phyloP scores from a whole-genome alignment of 2,329 filamentous ascomycete genomes.

The Huntiella omanensis region DNA sequence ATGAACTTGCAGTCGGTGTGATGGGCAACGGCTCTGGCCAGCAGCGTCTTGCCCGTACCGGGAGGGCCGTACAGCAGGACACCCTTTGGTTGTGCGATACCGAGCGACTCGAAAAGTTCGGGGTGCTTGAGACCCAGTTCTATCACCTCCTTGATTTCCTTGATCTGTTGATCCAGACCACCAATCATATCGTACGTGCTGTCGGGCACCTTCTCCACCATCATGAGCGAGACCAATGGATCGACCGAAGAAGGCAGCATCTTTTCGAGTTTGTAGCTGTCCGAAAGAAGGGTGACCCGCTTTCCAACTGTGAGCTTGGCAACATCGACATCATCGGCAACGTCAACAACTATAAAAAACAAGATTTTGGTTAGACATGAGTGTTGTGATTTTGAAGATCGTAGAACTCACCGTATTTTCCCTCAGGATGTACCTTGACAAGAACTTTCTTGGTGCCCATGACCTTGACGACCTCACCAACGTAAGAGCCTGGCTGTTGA shows the following conservation, averaged over 20 bases:
- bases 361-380: background rate
- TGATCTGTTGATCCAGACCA: slow-evolving; percentile 95
- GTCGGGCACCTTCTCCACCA: slow-evolving; percentile 99
- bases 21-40: slow-evolving; percentile 89
- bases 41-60: slow-evolving; percentile 88
- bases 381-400: slow-evolving; percentile 10
- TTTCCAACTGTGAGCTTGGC: slow-evolving; percentile 92
- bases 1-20: slow-evolving; percentile 99
- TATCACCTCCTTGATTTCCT: slow-evolving; percentile 99
- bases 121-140: slow-evolving; percentile 96
- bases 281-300: slow-evolving; percentile 86
- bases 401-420: slow-evolving; percentile 74
- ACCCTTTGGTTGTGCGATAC: slow-evolving; percentile 95
- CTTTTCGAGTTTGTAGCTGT: slow-evolving; percentile 97
- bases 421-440: slow-evolving; percentile 96
- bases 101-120: slow-evolving; percentile 95
- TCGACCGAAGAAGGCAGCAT: slow-evolving; percentile 96
- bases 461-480: slow-evolving; percentile 98
- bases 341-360: slow-evolving; percentile 61
- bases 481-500: slow-evolving; percentile 94
- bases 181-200: slow-evolving; percentile 99
- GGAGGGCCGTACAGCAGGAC: slow-evolving; percentile 92
- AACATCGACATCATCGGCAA: slow-evolving; percentile 86
- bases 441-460: slow-evolving; percentile 99
- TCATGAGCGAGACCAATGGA: slow-evolving; percentile 97